A percentile compares a stretch with the other conserved stretches of the same genome.
These are phyloP conservation scores for Tilletia setariae DNA, from an alignment of 1,284 basidiomycete species.

Conservation along the genomic window DNA sequence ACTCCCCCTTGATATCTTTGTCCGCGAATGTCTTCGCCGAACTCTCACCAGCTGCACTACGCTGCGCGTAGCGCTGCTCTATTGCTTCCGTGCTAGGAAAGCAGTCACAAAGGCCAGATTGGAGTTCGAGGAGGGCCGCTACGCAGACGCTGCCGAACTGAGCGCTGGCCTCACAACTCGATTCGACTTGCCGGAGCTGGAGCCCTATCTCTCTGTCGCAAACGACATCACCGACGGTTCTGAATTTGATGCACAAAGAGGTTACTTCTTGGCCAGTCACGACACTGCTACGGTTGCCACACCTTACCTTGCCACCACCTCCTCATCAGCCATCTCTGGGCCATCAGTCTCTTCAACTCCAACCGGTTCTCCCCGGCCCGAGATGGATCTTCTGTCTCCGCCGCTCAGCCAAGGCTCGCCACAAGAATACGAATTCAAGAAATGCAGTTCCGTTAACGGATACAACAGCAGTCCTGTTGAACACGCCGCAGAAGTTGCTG, in stretches of 20 bases:
- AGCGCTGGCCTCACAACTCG: background rate
- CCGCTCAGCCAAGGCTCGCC: too few relatives aligned
- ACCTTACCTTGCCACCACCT: background rate
- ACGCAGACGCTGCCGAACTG: background rate
- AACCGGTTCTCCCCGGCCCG: too few relatives aligned
- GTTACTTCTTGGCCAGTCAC: background rate
- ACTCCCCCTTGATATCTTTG: slow-evolving; percentile 45
- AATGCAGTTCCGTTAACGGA: too few relatives aligned
- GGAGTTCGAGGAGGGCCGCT: background rate
- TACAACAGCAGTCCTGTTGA: too few relatives aligned
- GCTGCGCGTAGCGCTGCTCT: slow-evolving; percentile 48
- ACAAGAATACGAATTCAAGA: too few relatives aligned
- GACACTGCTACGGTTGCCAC: too few relatives aligned
- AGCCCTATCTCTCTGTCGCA: slow-evolving; percentile 2
- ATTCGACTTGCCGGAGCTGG: background rate
- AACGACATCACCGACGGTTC: background rate
- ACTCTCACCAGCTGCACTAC: slow-evolving; percentile 49
- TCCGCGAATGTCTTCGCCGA: slow-evolving; percentile 50
- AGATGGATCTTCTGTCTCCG: too few relatives aligned
- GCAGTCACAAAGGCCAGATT: slow-evolving; percentile 22
- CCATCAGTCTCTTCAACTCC: too few relatives aligned
- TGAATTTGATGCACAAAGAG: slow-evolving; percentile 17
- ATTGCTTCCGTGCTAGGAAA: slow-evolving; percentile 39
- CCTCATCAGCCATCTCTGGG: too few relatives aligned
- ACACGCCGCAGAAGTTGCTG: too few relatives aligned